Evolutionary conservation across 441 rosid species (phyloP).

Genomic region (Gossypium schwendimanii): DNA sequence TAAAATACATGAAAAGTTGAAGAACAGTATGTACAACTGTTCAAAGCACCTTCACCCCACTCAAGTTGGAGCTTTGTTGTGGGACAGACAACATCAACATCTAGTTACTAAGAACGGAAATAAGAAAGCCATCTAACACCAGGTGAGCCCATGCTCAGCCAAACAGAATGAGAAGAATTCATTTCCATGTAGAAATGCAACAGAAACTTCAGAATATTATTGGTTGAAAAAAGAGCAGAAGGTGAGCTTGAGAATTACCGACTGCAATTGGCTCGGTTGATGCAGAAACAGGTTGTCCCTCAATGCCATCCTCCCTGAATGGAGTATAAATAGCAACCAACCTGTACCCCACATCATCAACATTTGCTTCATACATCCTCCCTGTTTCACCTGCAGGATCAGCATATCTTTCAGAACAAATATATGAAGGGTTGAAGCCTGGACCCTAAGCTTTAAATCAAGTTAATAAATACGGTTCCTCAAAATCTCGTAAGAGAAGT

Average conservation of each 20-base stretch:
- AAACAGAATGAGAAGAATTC: background rate
- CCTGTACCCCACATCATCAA: slow-evolving; percentile 96
- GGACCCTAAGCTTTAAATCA: background rate
- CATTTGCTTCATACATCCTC: slow-evolving; percentile 94
- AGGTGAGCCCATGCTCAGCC: background rate
- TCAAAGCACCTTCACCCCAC: background rate
- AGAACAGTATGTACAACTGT: background rate
- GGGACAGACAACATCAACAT: background rate
- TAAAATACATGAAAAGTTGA: background rate
- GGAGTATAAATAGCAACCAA: slow-evolving; percentile 88
- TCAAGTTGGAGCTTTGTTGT: background rate
- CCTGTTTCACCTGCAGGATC: slow-evolving; percentile 77
- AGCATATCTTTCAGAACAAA: slow-evolving; percentile 16
- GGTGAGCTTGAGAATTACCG: slow-evolving; percentile 42
- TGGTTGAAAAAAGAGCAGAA: slow-evolving; percentile 1
- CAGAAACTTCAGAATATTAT: background rate
- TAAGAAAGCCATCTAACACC: background rate
- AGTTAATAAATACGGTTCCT: background rate
- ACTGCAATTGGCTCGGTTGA: slow-evolving; percentile 90
- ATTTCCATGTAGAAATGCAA: background rate
- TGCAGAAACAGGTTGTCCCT: slow-evolving; percentile 94
- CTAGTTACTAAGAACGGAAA: background rate
- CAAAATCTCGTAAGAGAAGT: background rate
- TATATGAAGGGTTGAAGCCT: background rate
- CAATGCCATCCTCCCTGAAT: slow-evolving; percentile 85